Conservation (phyloP, 2,329 filamentous ascomycete species). For the Pestalotiopsis sp. region DNA sequence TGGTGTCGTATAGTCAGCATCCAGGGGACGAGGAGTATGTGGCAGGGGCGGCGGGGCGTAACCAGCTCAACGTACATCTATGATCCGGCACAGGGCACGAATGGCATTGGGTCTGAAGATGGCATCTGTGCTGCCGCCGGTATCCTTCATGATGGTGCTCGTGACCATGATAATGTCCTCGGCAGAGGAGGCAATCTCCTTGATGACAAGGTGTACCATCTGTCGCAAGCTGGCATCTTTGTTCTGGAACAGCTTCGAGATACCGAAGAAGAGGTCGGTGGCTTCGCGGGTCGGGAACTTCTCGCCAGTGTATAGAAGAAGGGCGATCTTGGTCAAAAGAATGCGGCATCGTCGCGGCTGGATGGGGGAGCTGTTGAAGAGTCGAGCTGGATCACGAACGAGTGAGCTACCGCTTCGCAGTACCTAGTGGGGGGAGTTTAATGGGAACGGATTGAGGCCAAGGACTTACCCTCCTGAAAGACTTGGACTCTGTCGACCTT, state of each 20-base stretch:
- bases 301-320: constrained; percentile 95
- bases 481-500: constrained; percentile 98
- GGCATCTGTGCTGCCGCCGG: constrained; percentile 89
- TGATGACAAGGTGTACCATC: constrained; percentile 98
- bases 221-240: constrained; percentile 97
- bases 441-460: constrained; percentile 87
- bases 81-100: constrained; percentile 91
- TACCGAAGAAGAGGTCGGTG: constrained; percentile 97
- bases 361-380: constrained; percentile 97
- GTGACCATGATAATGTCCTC: constrained; percentile 99
- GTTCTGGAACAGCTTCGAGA: constrained; percentile 99
- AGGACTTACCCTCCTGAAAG: constrained; percentile 88
- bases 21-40: not conserved
- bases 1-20: constrained; percentile 37
- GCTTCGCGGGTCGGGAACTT: constrained; percentile 97
- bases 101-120: constrained; percentile 96
- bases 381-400: constrained; percentile 65
- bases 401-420: constrained; percentile 1
- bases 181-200: constrained; percentile 92
- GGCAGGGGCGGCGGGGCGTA: not conserved
- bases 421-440: constrained; percentile 67
- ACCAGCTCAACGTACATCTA: constrained; percentile 70
- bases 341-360: constrained; percentile 97
- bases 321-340: constrained; percentile 93
- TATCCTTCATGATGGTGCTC: constrained; percentile 99